Evolutionary conservation across 331 rosid genomes (phyloP), one percentile per base, ranked within the genome.

Genomic region (Phaseolus coccineus): DNA sequence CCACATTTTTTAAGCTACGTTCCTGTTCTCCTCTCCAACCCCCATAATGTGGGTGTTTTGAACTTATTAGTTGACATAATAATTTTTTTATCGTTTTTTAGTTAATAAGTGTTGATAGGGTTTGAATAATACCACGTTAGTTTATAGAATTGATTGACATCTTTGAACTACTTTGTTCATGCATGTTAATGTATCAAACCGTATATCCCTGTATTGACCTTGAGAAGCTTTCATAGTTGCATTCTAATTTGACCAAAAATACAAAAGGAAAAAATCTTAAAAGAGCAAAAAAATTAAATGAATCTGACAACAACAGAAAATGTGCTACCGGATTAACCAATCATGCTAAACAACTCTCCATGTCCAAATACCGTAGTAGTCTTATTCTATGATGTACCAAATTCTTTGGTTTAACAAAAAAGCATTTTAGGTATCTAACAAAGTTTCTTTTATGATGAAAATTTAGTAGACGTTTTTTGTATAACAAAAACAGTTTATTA

Each of bases 31-130:
- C 40, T 53, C 58, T 8, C 50, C 51, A 22, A 10, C 75, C 85
- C 85, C 74, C 37, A 77, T 62, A 40, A 79, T 62, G 80, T 55
- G 67, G 79, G n/a, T 69, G 75, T 71, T 76, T 81, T 81, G 74
- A 78, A 67, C 37, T 61, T 63, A 73, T 77, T 56, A 72, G 66
- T 69, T 77, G 87, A 81, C 86, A 65, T 64, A 14, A 58, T 40
- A 7, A 35, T 78, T 48, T 65, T 13, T 51, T 71, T 19, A 19
- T 19, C 22, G 22, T 19, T 19, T 19, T 19, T 19, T 19, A 19
- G 22, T 19, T 64, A 66, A 35, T 56, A 74, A 53, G 47, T 31
- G 44, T 5, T 30, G 58, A 31, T 35, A 53, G n/a, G 14, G 83
- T 74, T 19, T 5, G 37, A 64, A 57, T 24, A 19, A 35, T 5